Evolutionary conservation across 306 rosid genomes (phyloP).

Genomic region (Senna tora): DNA sequence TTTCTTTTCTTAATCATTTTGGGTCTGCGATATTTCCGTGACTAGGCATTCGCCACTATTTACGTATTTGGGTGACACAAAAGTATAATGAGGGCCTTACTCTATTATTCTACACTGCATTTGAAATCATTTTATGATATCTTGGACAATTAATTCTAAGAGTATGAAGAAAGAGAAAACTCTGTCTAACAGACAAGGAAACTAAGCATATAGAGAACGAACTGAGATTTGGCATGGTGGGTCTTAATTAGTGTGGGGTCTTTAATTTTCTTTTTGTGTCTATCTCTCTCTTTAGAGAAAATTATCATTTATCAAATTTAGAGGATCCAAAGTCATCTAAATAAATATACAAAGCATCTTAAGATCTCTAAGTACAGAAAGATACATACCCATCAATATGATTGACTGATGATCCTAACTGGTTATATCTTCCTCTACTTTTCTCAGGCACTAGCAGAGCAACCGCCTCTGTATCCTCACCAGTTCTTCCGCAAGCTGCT

Average conservation of each 20-base stretch:
- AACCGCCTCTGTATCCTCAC: slow-evolving; percentile 86
- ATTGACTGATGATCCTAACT: slow-evolving; percentile 33
- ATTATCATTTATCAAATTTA: too few relatives aligned
- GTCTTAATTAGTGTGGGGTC: too few relatives aligned
- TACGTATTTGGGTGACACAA: background rate
- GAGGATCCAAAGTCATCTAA: too few relatives aligned
- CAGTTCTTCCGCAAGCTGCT: slow-evolving; percentile 81
- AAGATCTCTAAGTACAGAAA: slow-evolving; percentile 10
- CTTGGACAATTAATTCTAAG: background rate
- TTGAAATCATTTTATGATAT: background rate
- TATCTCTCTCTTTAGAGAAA: too few relatives aligned
- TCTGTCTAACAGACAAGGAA: background rate
- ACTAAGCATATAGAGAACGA: too few relatives aligned
- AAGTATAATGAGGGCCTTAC: slow-evolving; percentile 4
- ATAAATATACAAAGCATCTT: slow-evolving; percentile 6
- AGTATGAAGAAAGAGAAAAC: background rate
- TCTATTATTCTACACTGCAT: background rate
- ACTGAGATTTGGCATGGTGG: too few relatives aligned
- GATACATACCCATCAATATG: slow-evolving; percentile 9
- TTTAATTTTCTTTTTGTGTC: too few relatives aligned
- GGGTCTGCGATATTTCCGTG: background rate
- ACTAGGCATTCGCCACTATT: background rate
- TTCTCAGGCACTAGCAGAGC: slow-evolving; percentile 84
- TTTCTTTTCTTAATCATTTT: slow-evolving; percentile 18
- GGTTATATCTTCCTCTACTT: slow-evolving; percentile 29